Evolutionary conservation across 2,329 filamentous ascomycete genomes (phyloP).

Genomic region (Stachybotrys chlorohalonatus): DNA sequence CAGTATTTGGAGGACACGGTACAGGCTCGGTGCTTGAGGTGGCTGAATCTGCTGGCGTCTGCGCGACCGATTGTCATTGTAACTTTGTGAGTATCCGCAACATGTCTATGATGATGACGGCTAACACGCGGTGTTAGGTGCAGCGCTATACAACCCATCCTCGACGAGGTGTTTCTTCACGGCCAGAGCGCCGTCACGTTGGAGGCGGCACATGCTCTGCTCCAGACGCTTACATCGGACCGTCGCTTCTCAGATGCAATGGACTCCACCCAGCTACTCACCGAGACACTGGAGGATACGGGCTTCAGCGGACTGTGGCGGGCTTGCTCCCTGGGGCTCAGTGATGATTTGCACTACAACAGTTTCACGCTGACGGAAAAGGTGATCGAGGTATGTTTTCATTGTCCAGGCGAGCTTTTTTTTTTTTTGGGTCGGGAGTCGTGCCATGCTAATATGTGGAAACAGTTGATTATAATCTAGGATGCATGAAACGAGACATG

Average conservation of each 20-base stretch:
- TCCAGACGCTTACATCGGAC: constrained; percentile 49
- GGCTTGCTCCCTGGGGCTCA: constrained; percentile 40
- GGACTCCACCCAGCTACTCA: constrained; percentile 38
- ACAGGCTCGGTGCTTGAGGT: constrained; percentile 48
- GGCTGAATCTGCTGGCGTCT: constrained; percentile 49
- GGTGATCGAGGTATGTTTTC: constrained; percentile 45
- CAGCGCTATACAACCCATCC: constrained; percentile 45
- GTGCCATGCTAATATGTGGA: background rate
- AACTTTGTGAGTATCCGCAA: constrained; percentile 39
- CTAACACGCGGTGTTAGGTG: constrained; percentile 28
- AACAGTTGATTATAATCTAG: background rate
- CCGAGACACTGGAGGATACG: constrained; percentile 46
- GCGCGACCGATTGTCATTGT: constrained; percentile 47
- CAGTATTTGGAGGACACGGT: constrained; percentile 53
- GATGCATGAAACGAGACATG: background rate
- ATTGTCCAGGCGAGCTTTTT: background rate
- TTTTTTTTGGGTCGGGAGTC: background rate
- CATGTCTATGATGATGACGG: background rate
- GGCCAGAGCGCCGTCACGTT: constrained; percentile 53
- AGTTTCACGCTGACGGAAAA: constrained; percentile 47
- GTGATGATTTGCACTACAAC: constrained; percentile 17
- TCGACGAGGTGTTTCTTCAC: constrained; percentile 54
- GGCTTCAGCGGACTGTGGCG: constrained; percentile 58
- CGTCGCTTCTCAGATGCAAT: constrained; percentile 38
- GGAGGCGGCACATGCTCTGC: constrained; percentile 49